Base-by-base conservation (phyloP, 805 yeast species). In the Saturnispora mendoncae region DNA sequence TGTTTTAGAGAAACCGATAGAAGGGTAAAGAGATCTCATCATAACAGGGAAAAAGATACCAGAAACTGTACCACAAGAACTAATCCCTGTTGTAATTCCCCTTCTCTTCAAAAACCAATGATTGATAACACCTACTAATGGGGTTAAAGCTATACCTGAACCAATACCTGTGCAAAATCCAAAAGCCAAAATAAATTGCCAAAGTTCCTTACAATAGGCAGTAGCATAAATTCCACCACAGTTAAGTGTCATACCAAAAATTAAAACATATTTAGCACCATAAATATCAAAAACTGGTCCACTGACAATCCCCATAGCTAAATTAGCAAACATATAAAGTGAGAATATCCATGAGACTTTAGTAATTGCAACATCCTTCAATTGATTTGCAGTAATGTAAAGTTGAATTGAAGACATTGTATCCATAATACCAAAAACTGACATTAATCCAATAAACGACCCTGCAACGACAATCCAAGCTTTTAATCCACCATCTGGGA, bases 301-400 rank as follows among this genome's bases (percentile, higher is more conserved):
- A 0, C 54, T 48, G 4, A 57, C 33, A 10, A 67, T 50, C 7
- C 71, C 69, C 30, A 62, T 50, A n/a, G 62, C 46, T 49, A 72
- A 74, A 13, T 72, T 66, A 21, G 77, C 56, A 30, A 76, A 72
- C 48, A 73, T 61, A 51, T 68, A 74, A 20, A 79, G 52, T 0
- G 85, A 78, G 48, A 80, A 80, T 25, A 80, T 69, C 87, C 87
- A 80, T 2, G 83, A 72, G 9, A 78, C 67, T 1, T 74, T 60
- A 2, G 79, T 67, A 1, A 76, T 62, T 7, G 64, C 54, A 4
- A 64, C 63, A 39, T 67, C 54, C 0, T 62, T 60, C 43, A 80
- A 58, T 55, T 78, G 84, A 55, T 80, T 70, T 12, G 62, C 62
- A n/a, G 78, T 68, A 7, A 80, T 68, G 49, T 76, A 76, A 1